phyloP scores from a whole-genome alignment of 169 alveolate genomes.

The Babesia bovis region DNA sequence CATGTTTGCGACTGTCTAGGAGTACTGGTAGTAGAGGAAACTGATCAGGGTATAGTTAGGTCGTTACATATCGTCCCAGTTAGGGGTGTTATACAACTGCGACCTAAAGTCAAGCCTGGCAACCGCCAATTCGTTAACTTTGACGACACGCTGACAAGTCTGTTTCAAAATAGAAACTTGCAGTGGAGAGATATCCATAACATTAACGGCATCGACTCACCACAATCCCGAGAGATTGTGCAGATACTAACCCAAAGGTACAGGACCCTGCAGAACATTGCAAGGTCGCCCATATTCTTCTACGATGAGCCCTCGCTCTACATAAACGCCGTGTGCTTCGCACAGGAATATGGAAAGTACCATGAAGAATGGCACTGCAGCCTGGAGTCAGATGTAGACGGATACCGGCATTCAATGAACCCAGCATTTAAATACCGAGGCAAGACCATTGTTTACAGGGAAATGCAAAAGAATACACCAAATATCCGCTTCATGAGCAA shows the following conservation, averaged over 20 bases:
- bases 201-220: constrained; percentile 24
- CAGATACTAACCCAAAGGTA: constrained; percentile 49
- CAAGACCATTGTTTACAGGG: constrained; percentile 5
- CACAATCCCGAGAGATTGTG: constrained; percentile 46
- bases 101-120: constrained; percentile 55
- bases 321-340: constrained; percentile 31
- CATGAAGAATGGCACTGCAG: constrained; percentile 36
- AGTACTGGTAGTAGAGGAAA: constrained; percentile 46
- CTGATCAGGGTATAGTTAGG: constrained; percentile 33
- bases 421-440: constrained; percentile 8
- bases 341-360: constrained; percentile 35
- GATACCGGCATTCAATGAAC: constrained; percentile 18
- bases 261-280: neutral
- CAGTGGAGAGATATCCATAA: constrained; percentile 43
- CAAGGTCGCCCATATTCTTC: constrained; percentile 15
- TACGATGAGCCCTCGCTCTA: constrained; percentile 8
- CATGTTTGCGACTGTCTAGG: constrained; percentile 64
- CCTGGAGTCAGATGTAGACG: constrained; percentile 43
- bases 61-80: constrained; percentile 53
- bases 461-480: constrained; percentile 40
- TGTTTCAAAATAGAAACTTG: constrained; percentile 47
- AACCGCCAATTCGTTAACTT: constrained; percentile 13
- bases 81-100: constrained; percentile 41
- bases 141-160: constrained; percentile 37
- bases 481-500: constrained; percentile 56